Percentiles rank a stretch among this genome's conserved stretches.
Conservation (phyloP, 179 eudicot genomes). For the Beta lomatogona region DNA sequence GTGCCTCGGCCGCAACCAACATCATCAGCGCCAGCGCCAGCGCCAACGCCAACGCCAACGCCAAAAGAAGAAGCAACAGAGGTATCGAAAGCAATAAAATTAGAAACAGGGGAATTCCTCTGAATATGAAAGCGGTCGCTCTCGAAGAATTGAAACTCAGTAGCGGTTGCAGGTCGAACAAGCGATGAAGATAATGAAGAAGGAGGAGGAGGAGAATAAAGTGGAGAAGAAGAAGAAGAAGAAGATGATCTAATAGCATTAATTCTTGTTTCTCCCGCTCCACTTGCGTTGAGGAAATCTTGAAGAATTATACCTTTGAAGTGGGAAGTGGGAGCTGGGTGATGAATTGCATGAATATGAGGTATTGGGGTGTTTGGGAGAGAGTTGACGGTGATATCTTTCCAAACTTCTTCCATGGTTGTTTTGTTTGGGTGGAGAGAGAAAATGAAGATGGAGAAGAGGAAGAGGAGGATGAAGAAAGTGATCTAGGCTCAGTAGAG, state of each 20-base stretch:
- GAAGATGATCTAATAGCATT: not conserved
- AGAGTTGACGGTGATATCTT: conserved; percentile 25
- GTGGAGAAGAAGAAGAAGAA: not conserved
- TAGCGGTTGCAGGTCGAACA: not conserved
- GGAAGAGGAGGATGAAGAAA: not conserved
- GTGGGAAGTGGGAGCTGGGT: conserved; percentile 14
- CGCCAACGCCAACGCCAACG: not conserved
- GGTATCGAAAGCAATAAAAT: conserved; percentile 8
- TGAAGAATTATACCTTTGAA: conserved; percentile 23
- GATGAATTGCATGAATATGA: conserved; percentile 13
- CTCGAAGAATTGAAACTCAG: conserved; percentile 21
- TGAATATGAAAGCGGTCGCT: not conserved
- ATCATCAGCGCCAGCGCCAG: too few relatives aligned
- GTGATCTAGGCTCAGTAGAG: not conserved
- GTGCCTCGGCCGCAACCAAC: too few relatives aligned
- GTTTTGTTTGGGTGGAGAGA: not conserved
- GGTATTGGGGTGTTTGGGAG: conserved; percentile 34
- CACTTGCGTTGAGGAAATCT: conserved; percentile 25
- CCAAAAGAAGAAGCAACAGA: conserved; percentile 22
- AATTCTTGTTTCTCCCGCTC: not conserved
- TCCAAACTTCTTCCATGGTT: conserved; percentile 40
- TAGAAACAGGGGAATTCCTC: not conserved
- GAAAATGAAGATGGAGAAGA: not conserved
- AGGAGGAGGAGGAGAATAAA: not conserved
- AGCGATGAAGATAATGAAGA: not conserved